Conservation (phyloP, 2,329 filamentous ascomycete species). For the Byssoonygena ceratinophila region DNA sequence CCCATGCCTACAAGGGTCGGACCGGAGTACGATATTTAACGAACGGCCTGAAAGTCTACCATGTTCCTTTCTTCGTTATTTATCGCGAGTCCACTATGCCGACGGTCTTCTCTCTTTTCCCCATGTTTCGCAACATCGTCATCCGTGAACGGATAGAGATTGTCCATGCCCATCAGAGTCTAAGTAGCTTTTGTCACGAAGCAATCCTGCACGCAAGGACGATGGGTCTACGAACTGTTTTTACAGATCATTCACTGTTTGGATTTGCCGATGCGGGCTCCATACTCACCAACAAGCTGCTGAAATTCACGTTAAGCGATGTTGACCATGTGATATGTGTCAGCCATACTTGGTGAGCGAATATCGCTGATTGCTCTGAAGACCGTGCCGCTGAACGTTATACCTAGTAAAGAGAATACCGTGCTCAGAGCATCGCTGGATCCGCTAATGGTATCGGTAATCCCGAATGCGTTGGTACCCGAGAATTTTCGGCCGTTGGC, state of each 20-base stretch:
- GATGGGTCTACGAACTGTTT: constrained; percentile 91
- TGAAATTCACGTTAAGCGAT: constrained; percentile 93
- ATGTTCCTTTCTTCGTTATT: constrained; percentile 91
- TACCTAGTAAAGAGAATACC: constrained; percentile 86
- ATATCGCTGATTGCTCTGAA: background rate
- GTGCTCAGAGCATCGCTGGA: constrained; percentile 89
- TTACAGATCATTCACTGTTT: constrained; percentile 95
- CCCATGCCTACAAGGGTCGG: constrained; percentile 82
- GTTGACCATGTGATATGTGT: constrained; percentile 98
- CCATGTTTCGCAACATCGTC: constrained; percentile 91
- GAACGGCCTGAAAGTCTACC: constrained; percentile 96
- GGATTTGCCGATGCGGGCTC: constrained; percentile 94
- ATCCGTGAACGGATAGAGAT: constrained; percentile 93
- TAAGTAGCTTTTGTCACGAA: constrained; percentile 89
- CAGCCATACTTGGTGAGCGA: constrained; percentile 79
- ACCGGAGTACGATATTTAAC: constrained; percentile 91
- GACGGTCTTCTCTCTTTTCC: constrained; percentile 97
- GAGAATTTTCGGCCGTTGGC: constrained; percentile 79
- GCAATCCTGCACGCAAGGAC: constrained; percentile 88
- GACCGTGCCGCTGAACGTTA: constrained; percentile 2
- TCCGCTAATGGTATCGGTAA: constrained; percentile 93
- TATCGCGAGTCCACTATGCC: constrained; percentile 90
- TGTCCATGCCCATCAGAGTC: constrained; percentile 89
- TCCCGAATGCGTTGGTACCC: constrained; percentile 92
- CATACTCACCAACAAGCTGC: constrained; percentile 90